Evolutionary conservation across 2,329 filamentous ascomycete genomes (phyloP).

Genomic region (Fusarium tanahbumbuense): DNA sequence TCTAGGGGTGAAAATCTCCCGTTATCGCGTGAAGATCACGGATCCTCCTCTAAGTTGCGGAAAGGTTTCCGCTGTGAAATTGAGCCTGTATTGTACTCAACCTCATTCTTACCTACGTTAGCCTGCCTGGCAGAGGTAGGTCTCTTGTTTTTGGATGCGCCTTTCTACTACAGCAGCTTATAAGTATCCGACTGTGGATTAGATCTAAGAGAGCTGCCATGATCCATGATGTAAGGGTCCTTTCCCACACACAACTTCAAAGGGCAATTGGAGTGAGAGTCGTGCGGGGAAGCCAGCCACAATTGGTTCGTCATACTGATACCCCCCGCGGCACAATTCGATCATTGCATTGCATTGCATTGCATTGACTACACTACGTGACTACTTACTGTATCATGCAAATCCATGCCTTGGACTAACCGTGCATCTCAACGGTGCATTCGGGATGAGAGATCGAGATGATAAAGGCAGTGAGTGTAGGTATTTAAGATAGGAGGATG

Average conservation of each 20-base stretch:
- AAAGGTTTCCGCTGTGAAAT: neutral
- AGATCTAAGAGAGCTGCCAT: neutral
- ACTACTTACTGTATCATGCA: too few relatives aligned
- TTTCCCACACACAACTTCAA: neutral
- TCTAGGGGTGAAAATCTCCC: slow-evolving; percentile 28
- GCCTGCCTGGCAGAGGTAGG: neutral
- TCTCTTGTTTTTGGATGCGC: neutral
- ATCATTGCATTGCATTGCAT: slow-evolving; percentile 6
- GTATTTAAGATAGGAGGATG: neutral
- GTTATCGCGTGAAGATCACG: neutral
- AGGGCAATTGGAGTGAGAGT: slow-evolving; percentile 30
- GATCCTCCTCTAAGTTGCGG: neutral
- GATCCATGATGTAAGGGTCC: neutral
- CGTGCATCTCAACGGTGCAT: neutral
- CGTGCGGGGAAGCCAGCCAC: slow-evolving; percentile 30
- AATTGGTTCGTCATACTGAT: slow-evolving; percentile 16
- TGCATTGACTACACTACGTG: neutral
- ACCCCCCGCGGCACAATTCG: slow-evolving; percentile 3
- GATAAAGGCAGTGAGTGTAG: neutral
- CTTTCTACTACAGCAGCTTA: neutral
- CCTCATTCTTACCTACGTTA: neutral
- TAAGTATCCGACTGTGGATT: neutral
- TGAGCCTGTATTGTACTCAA: neutral
- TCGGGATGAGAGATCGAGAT: slow-evolving; percentile 6
- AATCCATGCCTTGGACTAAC: neutral